Evolutionary conservation across 2,329 filamentous ascomycete genomes (phyloP).

Genomic region (Fusarium nisikadoi): DNA sequence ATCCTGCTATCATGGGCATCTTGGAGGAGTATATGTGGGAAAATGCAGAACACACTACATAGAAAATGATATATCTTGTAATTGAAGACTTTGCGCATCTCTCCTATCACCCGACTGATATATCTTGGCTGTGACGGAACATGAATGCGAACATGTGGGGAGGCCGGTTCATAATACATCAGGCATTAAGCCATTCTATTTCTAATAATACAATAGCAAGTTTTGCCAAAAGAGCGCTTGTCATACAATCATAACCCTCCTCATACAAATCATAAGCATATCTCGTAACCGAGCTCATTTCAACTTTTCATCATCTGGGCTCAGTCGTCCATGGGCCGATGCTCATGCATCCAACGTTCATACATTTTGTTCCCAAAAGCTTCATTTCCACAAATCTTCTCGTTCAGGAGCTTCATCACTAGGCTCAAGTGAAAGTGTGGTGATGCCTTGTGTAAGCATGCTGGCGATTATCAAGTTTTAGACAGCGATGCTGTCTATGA

Average conservation of each 20-base stretch:
- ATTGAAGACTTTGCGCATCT: not conserved
- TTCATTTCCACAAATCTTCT: not conserved
- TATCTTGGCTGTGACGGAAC: not conserved
- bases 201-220: slow-evolving; percentile 20
- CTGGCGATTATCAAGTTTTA: not conserved
- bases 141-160: not conserved
- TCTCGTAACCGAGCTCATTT: slow-evolving; percentile 10
- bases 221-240: not conserved
- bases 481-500: not conserved
- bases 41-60: not conserved
- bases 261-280: slow-evolving; percentile 12
- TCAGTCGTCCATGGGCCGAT: slow-evolving; percentile 11
- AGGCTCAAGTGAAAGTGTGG: not conserved
- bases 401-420: not conserved
- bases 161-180: not conserved
- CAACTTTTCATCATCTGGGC: not conserved
- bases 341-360: slow-evolving; percentile 6
- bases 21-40: slow-evolving; percentile 8
- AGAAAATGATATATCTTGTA: slow-evolving; percentile 17
- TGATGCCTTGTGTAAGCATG: not conserved
- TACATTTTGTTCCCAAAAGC: slow-evolving; percentile 8
- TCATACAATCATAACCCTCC: slow-evolving; percentile 19
- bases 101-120: not conserved
- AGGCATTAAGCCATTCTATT: slow-evolving; percentile 4
- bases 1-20: slow-evolving; percentile 4